Conservation (phyloP, 1,139 yeast genomes). For the Yamadazyma siamensis region DNA sequence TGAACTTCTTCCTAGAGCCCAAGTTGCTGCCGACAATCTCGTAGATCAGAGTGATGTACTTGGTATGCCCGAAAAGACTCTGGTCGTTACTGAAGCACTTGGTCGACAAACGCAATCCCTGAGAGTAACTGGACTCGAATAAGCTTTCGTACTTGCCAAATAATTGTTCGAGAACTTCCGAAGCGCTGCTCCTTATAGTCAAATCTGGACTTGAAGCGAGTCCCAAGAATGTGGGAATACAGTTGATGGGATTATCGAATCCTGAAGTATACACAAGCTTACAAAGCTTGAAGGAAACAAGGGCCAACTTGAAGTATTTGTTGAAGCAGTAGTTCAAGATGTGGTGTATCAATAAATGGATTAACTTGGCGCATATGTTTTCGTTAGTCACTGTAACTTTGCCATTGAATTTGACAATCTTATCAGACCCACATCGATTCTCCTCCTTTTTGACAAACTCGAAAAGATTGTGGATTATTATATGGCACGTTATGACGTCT, state of each 20-base stretch:
- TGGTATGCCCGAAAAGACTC: constrained; percentile 16
- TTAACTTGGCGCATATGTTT: no score
- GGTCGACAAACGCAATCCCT: constrained; percentile 60
- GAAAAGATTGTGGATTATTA: constrained; percentile 52
- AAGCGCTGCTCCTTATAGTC: constrained; percentile 46
- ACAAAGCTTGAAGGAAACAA: constrained; percentile 51
- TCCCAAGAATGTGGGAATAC: constrained; percentile 69
- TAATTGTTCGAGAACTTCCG: constrained; percentile 50
- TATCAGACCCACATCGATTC: no score
- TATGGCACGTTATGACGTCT: constrained; percentile 31
- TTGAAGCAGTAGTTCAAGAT: constrained; percentile 37
- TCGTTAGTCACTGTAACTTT: no score
- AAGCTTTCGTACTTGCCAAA: constrained; percentile 68
- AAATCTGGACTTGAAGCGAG: constrained; percentile 53
- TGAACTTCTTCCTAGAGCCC: constrained; percentile 46
- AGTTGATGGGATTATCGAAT: constrained; percentile 67
- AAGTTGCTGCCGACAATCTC: constrained; percentile 40
- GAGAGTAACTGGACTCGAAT: constrained; percentile 60
- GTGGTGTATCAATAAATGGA: no score
- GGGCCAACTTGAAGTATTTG: constrained; percentile 41
- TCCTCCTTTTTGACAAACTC: constrained; percentile 50
- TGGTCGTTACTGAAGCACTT: constrained; percentile 34
- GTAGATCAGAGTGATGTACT: constrained; percentile 30
- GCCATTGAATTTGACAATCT: no score
- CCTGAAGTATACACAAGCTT: constrained; percentile 59